Conservation (phyloP, 2,329 filamentous ascomycete species). For the Penicillium sp. region DNA sequence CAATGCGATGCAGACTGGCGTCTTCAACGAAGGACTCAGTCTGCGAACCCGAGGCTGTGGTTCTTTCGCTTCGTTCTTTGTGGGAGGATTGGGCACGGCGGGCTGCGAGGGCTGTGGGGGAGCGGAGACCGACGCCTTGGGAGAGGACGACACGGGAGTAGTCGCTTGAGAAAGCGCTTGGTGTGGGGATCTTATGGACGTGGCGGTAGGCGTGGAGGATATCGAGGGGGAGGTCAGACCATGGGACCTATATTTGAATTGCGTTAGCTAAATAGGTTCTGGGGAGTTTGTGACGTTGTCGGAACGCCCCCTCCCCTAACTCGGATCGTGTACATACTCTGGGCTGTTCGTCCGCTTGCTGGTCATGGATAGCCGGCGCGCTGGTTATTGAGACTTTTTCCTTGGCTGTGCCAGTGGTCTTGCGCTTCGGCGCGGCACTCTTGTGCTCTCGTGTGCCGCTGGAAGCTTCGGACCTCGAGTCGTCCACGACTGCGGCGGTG, state of each 20-base stretch:
- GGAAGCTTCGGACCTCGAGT: constrained; percentile 48
- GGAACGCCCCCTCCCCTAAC: neutral
- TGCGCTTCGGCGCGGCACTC: constrained; percentile 30
- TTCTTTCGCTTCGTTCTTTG: constrained; percentile 5
- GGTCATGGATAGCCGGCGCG: constrained; percentile 22
- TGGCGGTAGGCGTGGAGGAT: constrained; percentile 49
- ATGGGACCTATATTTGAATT: constrained; percentile 35
- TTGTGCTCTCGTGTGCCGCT: constrained; percentile 41
- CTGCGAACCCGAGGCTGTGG: neutral
- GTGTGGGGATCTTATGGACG: constrained; percentile 44
- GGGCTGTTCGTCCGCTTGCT: constrained; percentile 24
- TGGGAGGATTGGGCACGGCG: constrained; percentile 27
- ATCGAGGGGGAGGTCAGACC: constrained; percentile 42
- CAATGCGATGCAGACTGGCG: constrained; percentile 25
- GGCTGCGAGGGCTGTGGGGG: constrained; percentile 43
- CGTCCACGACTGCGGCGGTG: constrained; percentile 38
- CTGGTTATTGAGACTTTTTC: constrained; percentile 30
- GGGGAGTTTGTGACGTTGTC: constrained; percentile 3
- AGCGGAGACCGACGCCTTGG: constrained; percentile 42
- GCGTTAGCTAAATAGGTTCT: neutral
- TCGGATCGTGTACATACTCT: constrained; percentile 27
- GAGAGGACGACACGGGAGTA: constrained; percentile 48
- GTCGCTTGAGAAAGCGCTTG: constrained; percentile 41
- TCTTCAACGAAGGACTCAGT: constrained; percentile 9
- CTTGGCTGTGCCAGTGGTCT: constrained; percentile 24